Base-by-base conservation (phyloP, 305 asterid species). In the Solanum aculeatissimum region DNA sequence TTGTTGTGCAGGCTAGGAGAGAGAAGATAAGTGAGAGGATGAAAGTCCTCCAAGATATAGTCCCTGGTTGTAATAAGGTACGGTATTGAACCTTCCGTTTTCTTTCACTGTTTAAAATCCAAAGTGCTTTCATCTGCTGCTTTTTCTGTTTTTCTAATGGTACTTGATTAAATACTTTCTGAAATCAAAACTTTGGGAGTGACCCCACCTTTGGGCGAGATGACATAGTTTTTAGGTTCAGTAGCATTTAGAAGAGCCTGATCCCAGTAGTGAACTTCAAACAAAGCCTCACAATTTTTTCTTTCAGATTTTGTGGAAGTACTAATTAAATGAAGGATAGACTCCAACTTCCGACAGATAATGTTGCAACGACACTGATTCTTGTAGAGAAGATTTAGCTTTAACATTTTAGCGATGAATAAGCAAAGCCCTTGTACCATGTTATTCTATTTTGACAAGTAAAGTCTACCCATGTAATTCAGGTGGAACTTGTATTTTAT, bases 31-130 rank as follows among this genome's bases (percentile, higher is more conserved):
- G 97, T 75, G 98, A 93, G 87, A 90, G 98, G 92, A 96, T 95
- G 98, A 96, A 93, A 89, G 91, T 91, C 89, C 98, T 96, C 84
- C 99, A 96, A 91, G 98, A 96, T 89, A 77, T 96, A 83, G 99
- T 96, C 87, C 99, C 99, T 83, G 98, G 98, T 66, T 95, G 99
- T 88, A 96, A 94, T 91, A 96, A 94, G 93, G 99, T 95, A 90
- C 82, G 57, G 42, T 79, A 29, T 42, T 82, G 40, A 40, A 42
- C 55, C 63, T 45, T 71, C 54, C 47, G 18, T 47, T 15, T 65
- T 84, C 83, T 54, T 80, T 70, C 58, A 60, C 81, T 53, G 53
- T 63, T 19, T 69, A 72, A 83, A 68, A 65, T 82, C 82, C 18
- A 7, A 42, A 83, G 29, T 51, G 82, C 66, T 29, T 78, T 54